Conservation (phyloP, 2,329 filamentous ascomycete species). For the Fusarium sp. region DNA sequence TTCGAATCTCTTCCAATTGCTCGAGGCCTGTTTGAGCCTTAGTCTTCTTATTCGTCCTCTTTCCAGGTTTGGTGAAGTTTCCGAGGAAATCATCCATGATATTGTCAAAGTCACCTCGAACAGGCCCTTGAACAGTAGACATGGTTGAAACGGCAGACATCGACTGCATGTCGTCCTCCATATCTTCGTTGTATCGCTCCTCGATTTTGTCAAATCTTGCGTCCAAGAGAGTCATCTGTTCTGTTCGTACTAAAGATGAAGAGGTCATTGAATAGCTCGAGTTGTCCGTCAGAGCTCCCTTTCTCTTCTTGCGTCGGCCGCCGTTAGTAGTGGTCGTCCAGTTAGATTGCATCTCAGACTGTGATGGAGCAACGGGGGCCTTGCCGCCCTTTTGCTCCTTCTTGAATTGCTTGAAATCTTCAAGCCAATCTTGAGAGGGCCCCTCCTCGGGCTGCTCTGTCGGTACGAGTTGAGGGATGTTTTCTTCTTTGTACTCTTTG, state of each 20-base stretch:
- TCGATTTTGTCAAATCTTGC: constrained; percentile 92
- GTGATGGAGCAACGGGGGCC: constrained; percentile 53
- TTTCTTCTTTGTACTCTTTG: constrained; percentile 62
- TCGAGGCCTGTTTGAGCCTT: constrained; percentile 83
- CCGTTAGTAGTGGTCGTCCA: constrained; percentile 81
- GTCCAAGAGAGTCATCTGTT: constrained; percentile 85
- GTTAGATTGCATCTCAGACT: constrained; percentile 73
- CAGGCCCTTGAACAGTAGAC: constrained; percentile 73
- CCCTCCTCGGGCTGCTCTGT: constrained; percentile 65
- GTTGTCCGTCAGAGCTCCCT: constrained; percentile 88
- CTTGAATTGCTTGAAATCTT: constrained; percentile 95
- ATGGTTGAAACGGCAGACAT: constrained; percentile 69
- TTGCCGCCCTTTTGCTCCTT: constrained; percentile 70
- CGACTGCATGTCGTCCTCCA: constrained; percentile 61
- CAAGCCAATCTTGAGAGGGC: constrained; percentile 83
- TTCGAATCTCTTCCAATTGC: constrained; percentile 90
- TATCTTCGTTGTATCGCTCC: constrained; percentile 71
- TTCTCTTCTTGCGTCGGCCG: constrained; percentile 90
- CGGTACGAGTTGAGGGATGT: constrained; percentile 59
- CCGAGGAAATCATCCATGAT: constrained; percentile 95
- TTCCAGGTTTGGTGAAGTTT: constrained; percentile 74
- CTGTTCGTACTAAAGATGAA: constrained; percentile 85
- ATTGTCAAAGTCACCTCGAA: constrained; percentile 82
- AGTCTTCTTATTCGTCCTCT: constrained; percentile 80
- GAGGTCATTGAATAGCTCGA: constrained; percentile 93